Evolutionary conservation across 495 filamentous ascomycete species (phyloP), one percentile per base, ranked within the genome.

Genomic region (Talaromyces trachyspermus): DNA sequence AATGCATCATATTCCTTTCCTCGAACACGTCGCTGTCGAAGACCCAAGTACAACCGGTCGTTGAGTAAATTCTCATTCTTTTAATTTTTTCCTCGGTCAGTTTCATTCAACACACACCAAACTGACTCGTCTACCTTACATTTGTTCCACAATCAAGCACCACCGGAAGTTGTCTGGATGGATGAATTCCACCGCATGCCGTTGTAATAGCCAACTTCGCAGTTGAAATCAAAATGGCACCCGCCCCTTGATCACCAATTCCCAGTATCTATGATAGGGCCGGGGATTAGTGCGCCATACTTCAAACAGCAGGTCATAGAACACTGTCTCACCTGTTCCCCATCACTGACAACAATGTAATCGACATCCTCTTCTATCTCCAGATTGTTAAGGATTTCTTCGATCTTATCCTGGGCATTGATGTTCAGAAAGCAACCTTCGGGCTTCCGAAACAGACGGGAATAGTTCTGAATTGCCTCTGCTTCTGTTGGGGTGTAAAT

Each of bases 401-500:
- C 69, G 29, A 90, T 75, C 2, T 73, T 58, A 22, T 83, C 66
- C 26, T 69, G 64, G 9, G 76, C 64, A 1, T 53, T 49, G 11
- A 79, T 72, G 33, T 72, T 75, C 54, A 79, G 48, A 49, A 81
- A 85, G 49, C 81, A 85, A 1, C 80, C 89, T 49, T 90, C 83
- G 1, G 89, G 88, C 47, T 72, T 72, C 32, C 89, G 67, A 55
- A 95, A 95, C 2, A 90, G 50, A 2, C 84, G 66, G 4, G 88
- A 94, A 59, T 85, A 95, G 55, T 89, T 85, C 61, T 85, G 75
- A 48, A 95, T 95, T 1, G 89, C 89, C n/a, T 94, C 88, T 3
- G 85, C 88, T 62, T 95, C 89, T 0, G 89, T 95, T 0, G 89
- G 89, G 0, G 89, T 95, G 58, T 95, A 95, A 24, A 95, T 87